phyloP scores from a whole-genome alignment of 768 basidiomycete genomes.

The Cyclocybe cylindracea region DNA sequence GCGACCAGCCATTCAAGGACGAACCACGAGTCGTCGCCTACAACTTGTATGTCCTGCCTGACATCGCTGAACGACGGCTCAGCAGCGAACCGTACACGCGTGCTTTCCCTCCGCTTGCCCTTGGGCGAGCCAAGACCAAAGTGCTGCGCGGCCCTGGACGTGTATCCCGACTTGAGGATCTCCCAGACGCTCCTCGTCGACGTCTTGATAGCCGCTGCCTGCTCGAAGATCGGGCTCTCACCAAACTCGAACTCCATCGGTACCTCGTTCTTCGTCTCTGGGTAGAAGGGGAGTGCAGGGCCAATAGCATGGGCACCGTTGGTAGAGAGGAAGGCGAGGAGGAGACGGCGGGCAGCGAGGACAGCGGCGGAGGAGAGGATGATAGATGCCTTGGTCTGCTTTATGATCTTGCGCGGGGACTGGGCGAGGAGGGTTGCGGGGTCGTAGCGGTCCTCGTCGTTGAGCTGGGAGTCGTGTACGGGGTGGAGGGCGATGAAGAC shows the following conservation, averaged over 20 bases:
- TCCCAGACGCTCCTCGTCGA: constrained; percentile 59
- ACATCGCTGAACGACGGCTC: constrained; percentile 15
- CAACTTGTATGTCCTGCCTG: constrained; percentile 29
- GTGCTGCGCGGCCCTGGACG: constrained; percentile 33
- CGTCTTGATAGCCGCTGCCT: constrained; percentile 52
- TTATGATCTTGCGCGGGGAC: constrained; percentile 53
- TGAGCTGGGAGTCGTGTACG: constrained; percentile 25
- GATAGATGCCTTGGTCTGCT: constrained; percentile 36
- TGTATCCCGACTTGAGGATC: constrained; percentile 56
- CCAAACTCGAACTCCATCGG: constrained; percentile 33
- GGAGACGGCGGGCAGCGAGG: constrained; percentile 49
- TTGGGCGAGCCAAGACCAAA: constrained; percentile 23
- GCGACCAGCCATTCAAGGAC: constrained; percentile 68
- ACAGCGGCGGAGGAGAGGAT: constrained; percentile 47
- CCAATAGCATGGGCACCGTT: constrained; percentile 56
- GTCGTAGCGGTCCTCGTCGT: constrained; percentile 22
- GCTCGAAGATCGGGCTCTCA: constrained; percentile 59
- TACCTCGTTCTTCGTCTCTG: constrained; percentile 20
- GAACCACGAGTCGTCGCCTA: constrained; percentile 70
- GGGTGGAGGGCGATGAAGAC: constrained; percentile 73
- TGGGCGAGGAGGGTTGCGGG: constrained; percentile 26
- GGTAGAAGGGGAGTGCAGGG: constrained; percentile 55
- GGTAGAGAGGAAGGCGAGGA: constrained; percentile 57
- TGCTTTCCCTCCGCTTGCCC: constrained; percentile 33
- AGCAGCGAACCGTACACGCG: constrained; percentile 13